These are phyloP conservation scores for Solanum lycopersicoides DNA, from an alignment of 257 asterid species.

Conservation along the genomic window DNA sequence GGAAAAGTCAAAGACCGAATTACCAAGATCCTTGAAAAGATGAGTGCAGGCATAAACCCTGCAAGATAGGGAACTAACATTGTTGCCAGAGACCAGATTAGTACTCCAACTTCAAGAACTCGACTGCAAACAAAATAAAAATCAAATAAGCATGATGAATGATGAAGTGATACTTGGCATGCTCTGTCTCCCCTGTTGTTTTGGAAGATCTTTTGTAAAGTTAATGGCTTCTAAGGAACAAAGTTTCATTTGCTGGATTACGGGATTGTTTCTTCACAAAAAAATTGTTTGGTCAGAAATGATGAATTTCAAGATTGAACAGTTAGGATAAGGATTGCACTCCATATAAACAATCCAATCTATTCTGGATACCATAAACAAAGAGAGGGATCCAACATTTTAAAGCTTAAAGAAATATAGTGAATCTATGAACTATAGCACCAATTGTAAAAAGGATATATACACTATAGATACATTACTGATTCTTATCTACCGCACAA, in stretches of 20 bases:
- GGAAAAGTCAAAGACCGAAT: slow-evolving; percentile 4
- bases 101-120: slow-evolving; percentile 82
- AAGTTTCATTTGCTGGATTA: background rate
- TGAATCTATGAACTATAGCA: background rate
- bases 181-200: background rate
- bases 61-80: slow-evolving; percentile 74
- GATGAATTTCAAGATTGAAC: background rate
- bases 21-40: slow-evolving; percentile 80
- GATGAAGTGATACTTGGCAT: background rate
- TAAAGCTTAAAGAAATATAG: background rate
- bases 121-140: slow-evolving; percentile 41
- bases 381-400: background rate
- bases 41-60: slow-evolving; percentile 89
- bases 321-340: background rate
- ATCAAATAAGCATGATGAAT: background rate
- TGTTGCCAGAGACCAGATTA: slow-evolving; percentile 88
- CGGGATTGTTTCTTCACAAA: background rate
- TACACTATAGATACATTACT: background rate
- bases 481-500: background rate
- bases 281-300: background rate
- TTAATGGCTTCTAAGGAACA: background rate
- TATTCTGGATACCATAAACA: background rate
- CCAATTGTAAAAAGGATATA: background rate
- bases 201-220: background rate
- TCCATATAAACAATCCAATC: background rate